These are phyloP conservation scores for Immersiporthe knoxdaviesiana DNA, from an alignment of 2,329 filamentous ascomycete species.

Conservation along the genomic window DNA sequence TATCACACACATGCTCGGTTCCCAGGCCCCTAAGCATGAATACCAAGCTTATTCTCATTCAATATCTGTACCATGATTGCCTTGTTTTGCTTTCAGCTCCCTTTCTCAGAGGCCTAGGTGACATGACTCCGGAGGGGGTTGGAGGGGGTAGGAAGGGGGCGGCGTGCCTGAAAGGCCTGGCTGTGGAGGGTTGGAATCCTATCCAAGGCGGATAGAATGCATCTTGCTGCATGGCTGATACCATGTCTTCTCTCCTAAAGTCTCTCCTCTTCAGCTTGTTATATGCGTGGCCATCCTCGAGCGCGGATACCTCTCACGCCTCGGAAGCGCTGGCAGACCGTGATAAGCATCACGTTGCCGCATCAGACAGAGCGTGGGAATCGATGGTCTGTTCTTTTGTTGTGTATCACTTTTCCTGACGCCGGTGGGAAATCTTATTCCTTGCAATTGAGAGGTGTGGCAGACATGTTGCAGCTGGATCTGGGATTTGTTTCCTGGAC, in stretches of 20 bases:
- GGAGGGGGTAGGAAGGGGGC: no score
- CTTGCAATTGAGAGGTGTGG: background rate
- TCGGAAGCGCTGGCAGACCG: background rate
- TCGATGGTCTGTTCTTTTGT: background rate
- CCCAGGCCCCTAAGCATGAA: background rate
- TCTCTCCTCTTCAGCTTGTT: background rate
- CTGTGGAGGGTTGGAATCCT: background rate
- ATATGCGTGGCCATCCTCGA: background rate
- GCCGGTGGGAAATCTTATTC: background rate
- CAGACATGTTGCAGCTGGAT: background rate
- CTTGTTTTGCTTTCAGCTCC: background rate
- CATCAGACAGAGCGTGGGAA: background rate
- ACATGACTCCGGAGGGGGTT: background rate
- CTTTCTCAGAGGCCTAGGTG: background rate
- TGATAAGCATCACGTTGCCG: background rate
- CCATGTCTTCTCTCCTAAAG: background rate
- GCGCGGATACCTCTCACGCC: background rate
- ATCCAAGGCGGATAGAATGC: background rate
- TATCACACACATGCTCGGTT: background rate
- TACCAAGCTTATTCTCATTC: background rate
- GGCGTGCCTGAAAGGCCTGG: background rate
- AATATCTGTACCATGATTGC: background rate
- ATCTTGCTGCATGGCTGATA: background rate
- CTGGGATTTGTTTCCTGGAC: background rate
- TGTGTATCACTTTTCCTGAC: background rate